Evolutionary conservation across 2,329 filamentous ascomycete genomes (phyloP), one percentile per base, ranked within the genome.

Genomic region (Hypocreales sp.): DNA sequence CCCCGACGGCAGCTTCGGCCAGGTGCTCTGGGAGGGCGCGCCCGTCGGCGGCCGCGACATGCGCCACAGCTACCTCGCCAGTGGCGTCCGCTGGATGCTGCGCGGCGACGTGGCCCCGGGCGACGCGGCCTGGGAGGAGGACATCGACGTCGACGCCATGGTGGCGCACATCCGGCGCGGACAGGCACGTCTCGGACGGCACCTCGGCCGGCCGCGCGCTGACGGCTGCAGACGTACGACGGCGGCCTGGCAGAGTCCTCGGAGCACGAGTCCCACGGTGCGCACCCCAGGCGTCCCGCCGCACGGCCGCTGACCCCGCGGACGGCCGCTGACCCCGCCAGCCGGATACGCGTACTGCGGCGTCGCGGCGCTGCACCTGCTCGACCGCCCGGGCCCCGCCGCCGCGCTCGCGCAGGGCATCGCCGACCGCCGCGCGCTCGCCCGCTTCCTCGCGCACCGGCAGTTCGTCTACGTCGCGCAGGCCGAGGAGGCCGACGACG

Each of bases 301-400:
- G n/a, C n/a, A n/a, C n/a, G n/a, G n/a, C n/a, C n/a, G n/a, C n/a
- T n/a, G n/a, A n/a, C n/a, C n/a, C n/a, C n/a, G n/a, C n/a, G n/a
- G 7, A 15, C 10, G n/a, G 3, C 20, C 7, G 16, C 20, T 15
- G 6, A 8, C 11, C 5, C 5, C 12, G 11, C 11, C n/a, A 84
- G 80, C 82, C 39, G 90, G 90, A 13, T 87, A 92, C 49, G 84
- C 82, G 8, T 94, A 86, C 58, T 94, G 84, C 50, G 84, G 78
- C 7, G 67, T 94, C 29, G 74, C 72, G 8, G 78, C 83, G 5
- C 58, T 95, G 5, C 68, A 72, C 2, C 69, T 94, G 26, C 61
- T 94, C n/a, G 69, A 72, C 33, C 68, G 72, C 8, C 61, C 78
- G 1, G 29, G 8, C 4, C 15, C 30, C 13, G 39, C 43, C 5